Conservation (phyloP, 345 rosid genomes). For the Hibiscus mutabilis region DNA sequence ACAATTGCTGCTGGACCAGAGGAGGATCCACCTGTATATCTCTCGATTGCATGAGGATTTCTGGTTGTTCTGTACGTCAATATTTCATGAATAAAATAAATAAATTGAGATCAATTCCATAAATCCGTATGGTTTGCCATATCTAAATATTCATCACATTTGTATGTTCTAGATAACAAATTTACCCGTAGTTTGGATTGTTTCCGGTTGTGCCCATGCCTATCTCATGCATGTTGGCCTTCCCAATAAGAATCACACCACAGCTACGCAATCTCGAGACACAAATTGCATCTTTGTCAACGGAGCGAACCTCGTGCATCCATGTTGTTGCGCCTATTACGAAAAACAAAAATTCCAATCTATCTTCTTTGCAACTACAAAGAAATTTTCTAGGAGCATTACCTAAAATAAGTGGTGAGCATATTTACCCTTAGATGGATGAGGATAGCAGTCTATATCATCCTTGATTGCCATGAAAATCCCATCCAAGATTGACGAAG, state of each 20-base stretch:
- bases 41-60: constrained; percentile 74
- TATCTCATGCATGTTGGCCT: constrained; percentile 90
- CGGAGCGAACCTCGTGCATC: constrained; percentile 69
- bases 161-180: constrained; percentile 5
- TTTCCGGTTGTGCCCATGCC: constrained; percentile 97
- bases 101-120: background rate
- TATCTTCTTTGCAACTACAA: constrained; percentile 1
- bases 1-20: constrained; percentile 92
- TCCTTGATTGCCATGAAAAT: constrained; percentile 84
- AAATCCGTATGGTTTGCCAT: background rate
- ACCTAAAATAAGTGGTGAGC: background rate
- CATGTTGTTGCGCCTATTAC: constrained; percentile 78
- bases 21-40: constrained; percentile 95
- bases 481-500: constrained; percentile 72
- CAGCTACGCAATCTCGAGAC: constrained; percentile 69
- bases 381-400: background rate
- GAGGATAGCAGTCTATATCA: constrained; percentile 79
- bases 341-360: constrained; percentile 1
- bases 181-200: constrained; percentile 86
- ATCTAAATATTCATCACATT: background rate
- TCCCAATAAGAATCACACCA: constrained; percentile 76
- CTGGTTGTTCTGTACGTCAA: constrained; percentile 65
- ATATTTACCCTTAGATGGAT: constrained; percentile 55
- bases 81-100: background rate
- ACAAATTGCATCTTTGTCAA: constrained; percentile 54